Evolutionary conservation across 805 yeast species (phyloP).

Genomic region (Cyberlindnera nakhonratchasimensis): DNA sequence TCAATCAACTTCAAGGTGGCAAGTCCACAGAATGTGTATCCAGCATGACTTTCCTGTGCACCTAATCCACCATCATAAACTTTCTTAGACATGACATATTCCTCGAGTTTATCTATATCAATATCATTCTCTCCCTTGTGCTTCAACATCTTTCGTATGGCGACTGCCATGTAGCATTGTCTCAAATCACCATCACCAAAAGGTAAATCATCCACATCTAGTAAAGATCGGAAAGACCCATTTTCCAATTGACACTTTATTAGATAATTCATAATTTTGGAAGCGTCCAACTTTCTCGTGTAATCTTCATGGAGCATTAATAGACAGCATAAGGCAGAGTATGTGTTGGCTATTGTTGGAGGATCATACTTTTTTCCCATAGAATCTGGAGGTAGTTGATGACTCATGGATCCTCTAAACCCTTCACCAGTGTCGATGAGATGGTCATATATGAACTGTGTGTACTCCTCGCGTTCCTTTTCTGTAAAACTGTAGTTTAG

Average conservation of each 20-base stretch:
- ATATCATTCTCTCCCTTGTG: constrained; percentile 29
- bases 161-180: constrained; percentile 67
- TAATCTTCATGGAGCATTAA: constrained; percentile 47
- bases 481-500: constrained; percentile 27
- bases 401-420: constrained; percentile 57
- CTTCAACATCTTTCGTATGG: constrained; percentile 51
- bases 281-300: constrained; percentile 36
- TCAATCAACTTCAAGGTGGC: constrained; percentile 50
- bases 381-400: constrained; percentile 26
- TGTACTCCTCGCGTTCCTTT: constrained; percentile 31
- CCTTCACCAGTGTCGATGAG: constrained; percentile 41
- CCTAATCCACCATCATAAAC: constrained; percentile 74
- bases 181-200: constrained; percentile 69
- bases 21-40: constrained; percentile 81
- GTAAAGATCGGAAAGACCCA: constrained; percentile 54
- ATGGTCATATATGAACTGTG: constrained; percentile 46
- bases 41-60: constrained; percentile 74
- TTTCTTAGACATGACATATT: constrained; percentile 35
- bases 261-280: constrained; percentile 51
- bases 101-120: constrained; percentile 37
- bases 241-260: constrained; percentile 52
- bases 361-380: constrained; percentile 42
- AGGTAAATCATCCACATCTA: constrained; percentile 34
- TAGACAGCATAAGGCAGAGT: constrained; percentile 63
- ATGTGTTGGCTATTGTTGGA: constrained; percentile 70